Evolutionary conservation across 352 stramenopile genomes (phyloP).

Genomic region (Bremia lactucae): DNA sequence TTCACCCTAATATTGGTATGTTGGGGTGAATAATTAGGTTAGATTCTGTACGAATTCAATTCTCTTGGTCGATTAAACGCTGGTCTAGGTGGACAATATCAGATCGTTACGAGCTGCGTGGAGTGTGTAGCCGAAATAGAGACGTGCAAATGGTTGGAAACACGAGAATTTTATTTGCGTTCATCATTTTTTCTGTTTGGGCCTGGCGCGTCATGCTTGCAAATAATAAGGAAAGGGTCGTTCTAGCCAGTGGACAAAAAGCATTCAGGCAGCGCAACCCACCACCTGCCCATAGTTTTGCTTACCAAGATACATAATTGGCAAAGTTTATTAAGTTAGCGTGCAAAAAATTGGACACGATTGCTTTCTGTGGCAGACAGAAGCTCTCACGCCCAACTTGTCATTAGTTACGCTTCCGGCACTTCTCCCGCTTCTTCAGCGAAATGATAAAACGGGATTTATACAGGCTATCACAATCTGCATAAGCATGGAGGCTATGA

Average conservation of each 20-base stretch:
- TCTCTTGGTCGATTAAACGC: too few species aligned
- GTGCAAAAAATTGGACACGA: slow-evolving; percentile 84
- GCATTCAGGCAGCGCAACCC: slow-evolving; percentile 42
- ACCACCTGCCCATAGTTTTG: slow-evolving; percentile 67
- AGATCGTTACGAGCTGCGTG: slow-evolving; percentile 89
- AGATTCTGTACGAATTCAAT: too few species aligned
- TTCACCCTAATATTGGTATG: too few species aligned
- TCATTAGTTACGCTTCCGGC: too few species aligned
- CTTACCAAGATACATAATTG: slow-evolving; percentile 95
- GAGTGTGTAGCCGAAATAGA: slow-evolving; percentile 92
- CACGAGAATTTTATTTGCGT: slow-evolving; percentile 51
- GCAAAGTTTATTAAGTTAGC: slow-evolving; percentile 88
- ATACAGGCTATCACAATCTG: too few species aligned
- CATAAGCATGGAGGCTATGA: too few species aligned
- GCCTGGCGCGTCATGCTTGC: slow-evolving; percentile 88
- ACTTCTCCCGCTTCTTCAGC: too few species aligned
- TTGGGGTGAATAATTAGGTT: too few species aligned
- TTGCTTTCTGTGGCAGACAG: slow-evolving; percentile 95
- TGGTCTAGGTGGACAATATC: slow-evolving; percentile 36
- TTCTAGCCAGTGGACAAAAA: slow-evolving; percentile 90
- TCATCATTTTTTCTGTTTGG: slow-evolving; percentile 38
- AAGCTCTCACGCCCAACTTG: slow-evolving; percentile 98
- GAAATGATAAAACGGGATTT: too few species aligned
- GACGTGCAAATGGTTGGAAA: slow-evolving; percentile 55
- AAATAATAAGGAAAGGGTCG: slow-evolving; percentile 97